Percentiles rank a stretch among this genome's conserved stretches.
phyloP scores from a whole-genome alignment of 1,284 basidiomycete genomes.

The Meripilus lineatus region DNA sequence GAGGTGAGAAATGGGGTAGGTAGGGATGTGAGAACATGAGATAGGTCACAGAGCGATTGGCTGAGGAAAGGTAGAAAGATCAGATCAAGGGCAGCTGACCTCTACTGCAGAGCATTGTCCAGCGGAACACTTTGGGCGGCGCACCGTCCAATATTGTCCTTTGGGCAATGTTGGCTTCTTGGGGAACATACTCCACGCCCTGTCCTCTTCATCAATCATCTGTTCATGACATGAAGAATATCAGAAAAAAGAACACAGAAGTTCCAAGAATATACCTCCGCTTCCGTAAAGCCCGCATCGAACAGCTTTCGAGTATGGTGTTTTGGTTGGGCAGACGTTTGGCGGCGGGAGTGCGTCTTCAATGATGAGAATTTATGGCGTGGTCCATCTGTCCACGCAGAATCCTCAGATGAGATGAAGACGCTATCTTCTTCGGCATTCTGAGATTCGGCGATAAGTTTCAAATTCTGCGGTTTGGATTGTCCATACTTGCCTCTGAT shows the following conservation, averaged over 20 bases:
- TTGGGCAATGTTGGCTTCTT: constrained; percentile 6
- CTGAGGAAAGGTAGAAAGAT: too few relatives aligned
- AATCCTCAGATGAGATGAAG: too few relatives aligned
- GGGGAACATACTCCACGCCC: constrained; percentile 14
- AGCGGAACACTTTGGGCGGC: neutral
- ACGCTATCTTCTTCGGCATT: too few relatives aligned
- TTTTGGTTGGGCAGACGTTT: neutral
- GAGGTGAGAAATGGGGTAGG: too few relatives aligned
- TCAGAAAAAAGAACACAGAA: too few relatives aligned
- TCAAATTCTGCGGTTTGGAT: neutral
- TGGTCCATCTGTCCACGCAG: too few relatives aligned
- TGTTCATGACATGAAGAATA: too few relatives aligned
- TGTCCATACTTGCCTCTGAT: neutral
- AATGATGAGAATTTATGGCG: too few relatives aligned
- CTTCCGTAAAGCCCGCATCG: neutral
- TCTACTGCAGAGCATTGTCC: neutral
- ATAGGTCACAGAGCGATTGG: too few relatives aligned
- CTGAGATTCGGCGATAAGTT: neutral
- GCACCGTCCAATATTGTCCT: neutral
- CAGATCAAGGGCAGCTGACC: neutral
- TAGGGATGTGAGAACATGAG: too few relatives aligned
- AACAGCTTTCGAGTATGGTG: neutral
- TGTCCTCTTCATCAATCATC: constrained; percentile 37
- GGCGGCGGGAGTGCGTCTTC: too few relatives aligned
- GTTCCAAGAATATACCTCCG: neutral